Conservation (phyloP, 2,329 filamentous ascomycete genomes). For the Paraphoma sp. region DNA sequence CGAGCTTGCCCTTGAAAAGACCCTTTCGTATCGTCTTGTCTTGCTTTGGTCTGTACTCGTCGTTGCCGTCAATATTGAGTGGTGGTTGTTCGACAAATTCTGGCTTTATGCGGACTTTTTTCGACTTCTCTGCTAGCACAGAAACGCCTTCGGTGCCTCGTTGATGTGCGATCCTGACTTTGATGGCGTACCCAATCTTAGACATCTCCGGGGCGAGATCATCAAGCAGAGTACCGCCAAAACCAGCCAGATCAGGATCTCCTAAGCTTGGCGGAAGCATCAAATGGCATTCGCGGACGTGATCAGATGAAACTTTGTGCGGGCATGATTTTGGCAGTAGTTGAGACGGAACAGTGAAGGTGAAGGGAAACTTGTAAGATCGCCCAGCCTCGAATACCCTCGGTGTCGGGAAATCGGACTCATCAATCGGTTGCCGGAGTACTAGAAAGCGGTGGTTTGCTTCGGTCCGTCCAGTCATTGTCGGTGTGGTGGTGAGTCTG, state of each 20-base stretch:
- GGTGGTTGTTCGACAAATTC: conserved; percentile 66
- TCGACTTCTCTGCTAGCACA: conserved; percentile 58
- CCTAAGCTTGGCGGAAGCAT: conserved; percentile 68
- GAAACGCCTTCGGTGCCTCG: conserved; percentile 49
- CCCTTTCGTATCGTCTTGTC: conserved; percentile 68
- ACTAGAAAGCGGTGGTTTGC: conserved; percentile 68
- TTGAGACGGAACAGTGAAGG: conserved; percentile 67
- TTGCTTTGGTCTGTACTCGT: conserved; percentile 61
- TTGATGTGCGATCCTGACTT: conserved; percentile 53
- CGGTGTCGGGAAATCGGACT: conserved; percentile 60
- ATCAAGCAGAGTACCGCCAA: conserved; percentile 60
- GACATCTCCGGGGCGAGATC: conserved; percentile 70
- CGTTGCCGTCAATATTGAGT: conserved; percentile 56
- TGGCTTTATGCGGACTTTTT: conserved; percentile 67
- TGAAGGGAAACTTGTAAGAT: conserved; percentile 67
- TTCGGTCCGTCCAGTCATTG: conserved; percentile 61
- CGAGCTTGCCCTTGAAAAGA: conserved; percentile 64
- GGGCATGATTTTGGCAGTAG: conserved; percentile 66
- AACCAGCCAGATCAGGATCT: conserved; percentile 60
- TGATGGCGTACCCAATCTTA: conserved; percentile 64
- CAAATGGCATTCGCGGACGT: conserved; percentile 63
- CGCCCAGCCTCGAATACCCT: conserved; percentile 61
- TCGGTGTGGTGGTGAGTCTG: conserved; percentile 58
- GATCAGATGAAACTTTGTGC: conserved; percentile 59
- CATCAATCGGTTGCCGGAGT: conserved; percentile 65